Base-by-base conservation (phyloP, 2,329 filamentous ascomycete species). In the Epicoccum nigrum region DNA sequence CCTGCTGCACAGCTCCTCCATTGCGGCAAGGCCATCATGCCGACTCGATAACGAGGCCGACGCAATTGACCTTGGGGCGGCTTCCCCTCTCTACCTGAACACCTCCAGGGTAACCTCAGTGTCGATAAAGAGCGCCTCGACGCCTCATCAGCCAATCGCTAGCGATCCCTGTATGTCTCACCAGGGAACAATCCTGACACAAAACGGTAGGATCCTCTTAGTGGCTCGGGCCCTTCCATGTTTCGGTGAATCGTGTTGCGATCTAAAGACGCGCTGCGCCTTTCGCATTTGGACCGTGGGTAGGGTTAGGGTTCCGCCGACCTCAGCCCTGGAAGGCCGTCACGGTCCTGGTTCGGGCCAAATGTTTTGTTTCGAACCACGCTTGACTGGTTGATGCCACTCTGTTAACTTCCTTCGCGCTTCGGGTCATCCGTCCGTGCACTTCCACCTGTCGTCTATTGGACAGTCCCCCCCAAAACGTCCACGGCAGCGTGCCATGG, bases 151-250 rank as follows among this genome's bases (percentile, higher is more conserved):
- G 44, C 50, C 50, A 53, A 48, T 54, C 51, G 51, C 51, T 54
- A 54, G 35, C 25, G 33, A 45, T 35, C 51, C 51, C 51, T 54
- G 51, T 25, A 42, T 28, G 51, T 54, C 51, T 54, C 40, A 54
- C 51, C 51, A 54, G 40, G 44, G 44, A 54, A 41, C 48, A 41
- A 54, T 44, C 51, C 51, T 54, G 51, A 54, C 51, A 49, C 51
- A 43, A 48, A 54, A 54, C 51, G 45, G 44, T 45, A 45, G 51
- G 40, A 28, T 48, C 39, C 40, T 48, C 31, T 39, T 45, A 49
- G 44, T 54, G 50, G 51, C 51, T 49, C 51, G 45, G 34, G 51
- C 45, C 28, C 35, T 41, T 43, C 45, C 45, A 40, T 40, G 40
- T 35, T 47, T 54, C 41, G 40, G 6, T 40, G 40, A 21, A 33